Conservation (phyloP, 2,329 filamentous ascomycete genomes). For the Exophiala viscosa region DNA sequence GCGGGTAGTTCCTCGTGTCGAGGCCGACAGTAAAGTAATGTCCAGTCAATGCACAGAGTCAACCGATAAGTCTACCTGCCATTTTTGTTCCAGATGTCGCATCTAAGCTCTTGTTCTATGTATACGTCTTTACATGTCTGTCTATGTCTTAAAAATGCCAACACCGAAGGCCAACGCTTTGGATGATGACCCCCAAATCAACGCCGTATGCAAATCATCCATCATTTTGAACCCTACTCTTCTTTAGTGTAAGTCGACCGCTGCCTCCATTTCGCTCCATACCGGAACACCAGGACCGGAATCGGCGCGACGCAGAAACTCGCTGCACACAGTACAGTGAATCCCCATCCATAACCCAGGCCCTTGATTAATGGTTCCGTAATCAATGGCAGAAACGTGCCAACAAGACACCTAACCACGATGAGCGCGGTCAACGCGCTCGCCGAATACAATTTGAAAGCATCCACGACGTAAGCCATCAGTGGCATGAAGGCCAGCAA, state of each 20-base stretch:
- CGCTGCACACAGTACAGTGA: slow-evolving; percentile 23
- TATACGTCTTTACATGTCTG: no score
- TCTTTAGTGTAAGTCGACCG: slow-evolving; percentile 23
- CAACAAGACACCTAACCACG: slow-evolving; percentile 26
- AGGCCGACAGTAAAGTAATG: no score
- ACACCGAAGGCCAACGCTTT: no score
- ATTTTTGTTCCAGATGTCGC: no score
- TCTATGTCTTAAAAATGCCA: no score
- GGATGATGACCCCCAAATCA: no score
- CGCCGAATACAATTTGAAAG: slow-evolving; percentile 41
- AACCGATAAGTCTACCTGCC: no score
- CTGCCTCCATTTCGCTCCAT: slow-evolving; percentile 21
- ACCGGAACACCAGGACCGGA: slow-evolving; percentile 22
- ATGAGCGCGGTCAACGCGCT: slow-evolving; percentile 29
- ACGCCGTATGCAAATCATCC: background rate
- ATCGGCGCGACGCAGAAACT: slow-evolving; percentile 23
- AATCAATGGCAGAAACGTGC: slow-evolving; percentile 28
- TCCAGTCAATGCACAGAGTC: no score
- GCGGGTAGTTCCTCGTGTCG: no score
- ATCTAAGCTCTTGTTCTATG: no score
- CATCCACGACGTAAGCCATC: slow-evolving; percentile 29
- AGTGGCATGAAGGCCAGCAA: slow-evolving; percentile 24
- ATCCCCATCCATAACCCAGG: slow-evolving; percentile 28
- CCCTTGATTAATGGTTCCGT: slow-evolving; percentile 21
- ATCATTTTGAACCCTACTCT: background rate